A percentile compares a stretch with the other conserved stretches of the same genome.
phyloP scores from a whole-genome alignment of 352 stramenopile genomes.

The Globisporangium paddicum region DNA sequence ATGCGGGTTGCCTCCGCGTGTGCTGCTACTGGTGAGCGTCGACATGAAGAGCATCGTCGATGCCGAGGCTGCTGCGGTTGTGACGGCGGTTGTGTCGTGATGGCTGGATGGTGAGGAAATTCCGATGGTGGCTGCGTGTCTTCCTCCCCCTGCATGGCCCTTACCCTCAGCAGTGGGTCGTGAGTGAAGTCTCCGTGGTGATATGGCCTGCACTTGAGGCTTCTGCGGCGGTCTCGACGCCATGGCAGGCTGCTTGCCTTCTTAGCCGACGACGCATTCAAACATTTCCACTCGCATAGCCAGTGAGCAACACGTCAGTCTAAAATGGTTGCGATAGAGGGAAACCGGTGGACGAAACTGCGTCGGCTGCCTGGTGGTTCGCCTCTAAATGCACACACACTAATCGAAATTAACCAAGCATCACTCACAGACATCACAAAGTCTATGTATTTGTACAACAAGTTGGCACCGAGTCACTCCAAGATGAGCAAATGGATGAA shows the following conservation, averaged over 20 bases:
- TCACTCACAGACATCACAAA: conserved; percentile 1
- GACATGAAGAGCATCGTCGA: conserved; percentile 1
- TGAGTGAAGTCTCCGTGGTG: neutral
- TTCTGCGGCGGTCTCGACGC: conserved; percentile 8
- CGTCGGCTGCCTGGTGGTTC: neutral
- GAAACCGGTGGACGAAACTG: neutral
- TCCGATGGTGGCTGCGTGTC: neutral
- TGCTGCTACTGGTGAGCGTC: neutral
- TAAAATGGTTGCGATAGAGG: neutral
- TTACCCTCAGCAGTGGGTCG: neutral
- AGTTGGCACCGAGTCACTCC: neutral
- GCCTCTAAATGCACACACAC: too few species aligned
- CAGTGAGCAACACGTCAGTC: too few species aligned
- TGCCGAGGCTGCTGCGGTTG: neutral
- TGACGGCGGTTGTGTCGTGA: neutral
- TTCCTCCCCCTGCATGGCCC: neutral
- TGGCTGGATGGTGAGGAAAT: neutral
- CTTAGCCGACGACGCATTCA: neutral
- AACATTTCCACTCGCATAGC: too few species aligned
- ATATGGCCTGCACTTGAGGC: neutral
- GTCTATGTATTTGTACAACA: conserved; percentile 6
- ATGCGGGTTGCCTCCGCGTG: conserved; percentile 29
- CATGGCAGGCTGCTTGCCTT: neutral
- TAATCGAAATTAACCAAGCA: neutral
- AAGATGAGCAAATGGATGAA: neutral